Conservation (phyloP, 2,329 filamentous ascomycete species). For the Fusarium secorum region DNA sequence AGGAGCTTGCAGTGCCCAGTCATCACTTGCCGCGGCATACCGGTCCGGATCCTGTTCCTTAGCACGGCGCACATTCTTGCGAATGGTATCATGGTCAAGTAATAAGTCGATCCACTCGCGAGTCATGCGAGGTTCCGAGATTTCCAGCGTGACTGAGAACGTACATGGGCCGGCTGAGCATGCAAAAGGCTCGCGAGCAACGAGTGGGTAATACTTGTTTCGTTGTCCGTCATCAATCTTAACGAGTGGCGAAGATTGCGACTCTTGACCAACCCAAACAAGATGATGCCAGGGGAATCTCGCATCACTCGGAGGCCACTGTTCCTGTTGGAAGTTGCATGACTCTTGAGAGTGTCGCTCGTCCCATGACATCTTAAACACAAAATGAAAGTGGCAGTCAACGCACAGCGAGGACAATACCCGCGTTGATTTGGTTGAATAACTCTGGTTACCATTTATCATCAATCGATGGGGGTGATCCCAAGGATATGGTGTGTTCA, state of each 20-base stretch:
- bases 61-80: conserved; percentile 50
- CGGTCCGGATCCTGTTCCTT: conserved; percentile 57
- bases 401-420: conserved; percentile 51
- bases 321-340: conserved; percentile 45
- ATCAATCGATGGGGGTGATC: conserved; percentile 49
- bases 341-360: conserved; percentile 38
- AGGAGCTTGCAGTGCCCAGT: conserved; percentile 52
- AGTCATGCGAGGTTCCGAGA: conserved; percentile 59
- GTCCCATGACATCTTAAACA: conserved; percentile 50
- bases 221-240: conserved; percentile 35
- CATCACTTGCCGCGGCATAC: conserved; percentile 54
- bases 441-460: conserved; percentile 53
- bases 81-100: conserved; percentile 55
- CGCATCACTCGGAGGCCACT: conserved; percentile 48
- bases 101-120: conserved; percentile 54
- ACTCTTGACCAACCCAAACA: conserved; percentile 46
- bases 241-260: conserved; percentile 14
- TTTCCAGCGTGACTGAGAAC: conserved; percentile 55
- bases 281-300: conserved; percentile 52
- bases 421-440: conserved; percentile 36
- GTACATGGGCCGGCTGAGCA: conserved; percentile 55
- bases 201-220: conserved; percentile 51
- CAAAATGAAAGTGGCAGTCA: conserved; percentile 53
- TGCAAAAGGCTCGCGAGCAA: conserved; percentile 49
- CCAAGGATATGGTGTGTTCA: conserved; percentile 46